Evolutionary conservation across 2,329 filamentous ascomycete species (phyloP).

Genomic region (Aspergillus luchuensis): DNA sequence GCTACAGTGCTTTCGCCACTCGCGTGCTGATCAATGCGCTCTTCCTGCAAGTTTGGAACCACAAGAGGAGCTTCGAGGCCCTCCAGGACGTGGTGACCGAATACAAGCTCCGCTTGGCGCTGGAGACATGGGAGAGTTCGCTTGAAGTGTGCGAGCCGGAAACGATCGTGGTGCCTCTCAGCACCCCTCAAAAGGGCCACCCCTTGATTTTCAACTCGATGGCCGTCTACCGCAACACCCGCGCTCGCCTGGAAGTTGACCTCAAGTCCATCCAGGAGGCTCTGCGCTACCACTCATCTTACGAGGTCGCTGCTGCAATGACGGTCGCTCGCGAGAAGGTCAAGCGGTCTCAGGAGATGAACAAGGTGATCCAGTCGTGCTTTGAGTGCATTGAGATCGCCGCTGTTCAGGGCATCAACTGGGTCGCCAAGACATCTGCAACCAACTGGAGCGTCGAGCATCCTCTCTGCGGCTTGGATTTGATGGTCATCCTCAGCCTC

Average conservation of each 20-base stretch:
- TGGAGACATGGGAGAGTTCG: constrained; percentile 99
- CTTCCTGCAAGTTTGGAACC: constrained; percentile 98
- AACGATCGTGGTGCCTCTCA: constrained; percentile 81
- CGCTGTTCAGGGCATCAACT: constrained; percentile 89
- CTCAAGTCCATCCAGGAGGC: constrained; percentile 95
- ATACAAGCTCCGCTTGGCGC: constrained; percentile 91
- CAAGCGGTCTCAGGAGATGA: constrained; percentile 94
- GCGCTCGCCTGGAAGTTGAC: constrained; percentile 89
- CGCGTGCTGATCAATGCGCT: constrained; percentile 98
- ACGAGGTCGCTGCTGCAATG: constrained; percentile 96
- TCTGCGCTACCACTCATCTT: constrained; percentile 92
- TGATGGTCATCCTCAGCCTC: constrained; percentile 95
- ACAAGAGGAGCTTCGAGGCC: constrained; percentile 97
- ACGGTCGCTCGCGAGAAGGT: constrained; percentile 90
- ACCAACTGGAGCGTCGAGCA: constrained; percentile 99
- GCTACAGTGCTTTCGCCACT: constrained; percentile 95
- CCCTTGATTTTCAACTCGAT: constrained; percentile 97
- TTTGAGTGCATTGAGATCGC: constrained; percentile 98
- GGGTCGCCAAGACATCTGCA: constrained; percentile 95
- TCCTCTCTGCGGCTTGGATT: constrained; percentile 90
- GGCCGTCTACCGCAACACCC: constrained; percentile 93
- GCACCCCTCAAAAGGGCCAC: constrained; percentile 92
- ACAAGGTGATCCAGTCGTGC: constrained; percentile 97
- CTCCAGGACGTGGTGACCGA: constrained; percentile 96
- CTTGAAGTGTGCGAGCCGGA: constrained; percentile 92